These are phyloP conservation scores for Tolypocladium tropicale DNA, from an alignment of 2,329 filamentous ascomycete species.

Conservation along the genomic window DNA sequence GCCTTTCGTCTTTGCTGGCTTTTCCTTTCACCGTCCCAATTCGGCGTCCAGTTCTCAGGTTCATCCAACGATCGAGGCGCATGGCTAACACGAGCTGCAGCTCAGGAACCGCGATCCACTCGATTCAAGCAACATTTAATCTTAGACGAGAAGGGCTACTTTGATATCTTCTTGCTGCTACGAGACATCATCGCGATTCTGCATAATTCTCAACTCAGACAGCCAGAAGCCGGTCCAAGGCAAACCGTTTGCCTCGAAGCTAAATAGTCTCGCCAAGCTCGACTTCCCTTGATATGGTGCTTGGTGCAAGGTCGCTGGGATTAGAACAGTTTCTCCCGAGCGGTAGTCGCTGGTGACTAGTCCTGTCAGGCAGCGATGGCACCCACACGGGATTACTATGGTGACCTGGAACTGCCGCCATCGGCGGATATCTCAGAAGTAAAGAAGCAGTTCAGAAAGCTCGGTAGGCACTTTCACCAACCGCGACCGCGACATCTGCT, in stretches of 20 bases:
- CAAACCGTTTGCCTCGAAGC: neutral
- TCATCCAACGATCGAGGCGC: neutral
- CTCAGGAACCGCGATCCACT: neutral
- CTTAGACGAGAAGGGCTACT: too few relatives aligned
- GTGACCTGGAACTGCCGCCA: slow-evolving; percentile 62
- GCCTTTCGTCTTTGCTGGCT: neutral
- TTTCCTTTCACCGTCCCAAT: neutral
- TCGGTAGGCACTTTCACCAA: slow-evolving; percentile 43
- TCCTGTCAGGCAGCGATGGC: slow-evolving; percentile 17
- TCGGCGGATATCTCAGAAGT: slow-evolving; percentile 64
- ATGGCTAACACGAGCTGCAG: neutral
- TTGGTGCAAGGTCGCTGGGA: neutral
- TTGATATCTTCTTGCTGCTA: neutral
- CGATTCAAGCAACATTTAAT: neutral
- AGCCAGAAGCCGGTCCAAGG: neutral
- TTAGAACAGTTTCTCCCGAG: neutral
- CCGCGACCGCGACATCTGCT: slow-evolving; percentile 6
- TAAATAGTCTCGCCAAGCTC: neutral
- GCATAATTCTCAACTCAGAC: neutral
- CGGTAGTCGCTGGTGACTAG: neutral
- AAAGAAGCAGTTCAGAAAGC: slow-evolving; percentile 77
- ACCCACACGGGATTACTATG: slow-evolving; percentile 66
- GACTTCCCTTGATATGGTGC: slow-evolving; percentile 7
- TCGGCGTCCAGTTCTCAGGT: neutral
- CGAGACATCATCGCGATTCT: too few relatives aligned